Evolutionary conservation across 108 stramenopile genomes (phyloP).

Genomic region (Pseudonitzschia delicatissima): DNA sequence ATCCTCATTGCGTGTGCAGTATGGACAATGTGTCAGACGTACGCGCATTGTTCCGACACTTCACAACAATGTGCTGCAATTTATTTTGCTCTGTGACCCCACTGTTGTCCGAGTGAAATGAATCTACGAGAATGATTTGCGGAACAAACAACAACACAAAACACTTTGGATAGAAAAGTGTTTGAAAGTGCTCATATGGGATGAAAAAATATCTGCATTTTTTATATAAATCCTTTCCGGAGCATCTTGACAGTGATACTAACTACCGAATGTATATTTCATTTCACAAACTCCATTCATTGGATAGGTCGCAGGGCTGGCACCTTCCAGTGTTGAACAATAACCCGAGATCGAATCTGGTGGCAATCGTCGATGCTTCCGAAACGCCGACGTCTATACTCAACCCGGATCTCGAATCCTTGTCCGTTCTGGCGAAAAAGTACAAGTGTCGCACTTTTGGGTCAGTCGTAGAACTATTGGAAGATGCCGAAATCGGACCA

Average conservation of each 20-base stretch:
- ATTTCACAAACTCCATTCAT: no score
- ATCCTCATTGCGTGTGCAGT: no score
- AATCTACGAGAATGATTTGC: neutral
- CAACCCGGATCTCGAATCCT: conserved; percentile 48
- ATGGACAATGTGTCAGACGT: no score
- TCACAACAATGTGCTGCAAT: neutral
- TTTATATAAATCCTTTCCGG: neutral
- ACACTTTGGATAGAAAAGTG: no score
- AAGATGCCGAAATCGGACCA: conserved; percentile 23
- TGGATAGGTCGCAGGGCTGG: conserved; percentile 55
- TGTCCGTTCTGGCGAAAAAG: conserved; percentile 35
- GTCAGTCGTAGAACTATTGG: conserved; percentile 48
- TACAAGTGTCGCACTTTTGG: conserved; percentile 39
- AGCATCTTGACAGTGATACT: neutral
- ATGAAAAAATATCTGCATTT: neutral
- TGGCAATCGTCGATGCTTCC: conserved; percentile 56
- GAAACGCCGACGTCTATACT: conserved; percentile 50
- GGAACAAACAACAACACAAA: neutral
- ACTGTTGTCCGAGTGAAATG: neutral
- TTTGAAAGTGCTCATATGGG: neutral
- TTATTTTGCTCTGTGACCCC: neutral
- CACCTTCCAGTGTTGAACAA: conserved; percentile 59
- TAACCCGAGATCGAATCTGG: conserved; percentile 38
- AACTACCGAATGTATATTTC: no score
- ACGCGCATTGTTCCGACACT: neutral